These are phyloP conservation scores for Exophiala lecanii-corni DNA, from an alignment of 2,329 filamentous ascomycete species.

Conservation along the genomic window DNA sequence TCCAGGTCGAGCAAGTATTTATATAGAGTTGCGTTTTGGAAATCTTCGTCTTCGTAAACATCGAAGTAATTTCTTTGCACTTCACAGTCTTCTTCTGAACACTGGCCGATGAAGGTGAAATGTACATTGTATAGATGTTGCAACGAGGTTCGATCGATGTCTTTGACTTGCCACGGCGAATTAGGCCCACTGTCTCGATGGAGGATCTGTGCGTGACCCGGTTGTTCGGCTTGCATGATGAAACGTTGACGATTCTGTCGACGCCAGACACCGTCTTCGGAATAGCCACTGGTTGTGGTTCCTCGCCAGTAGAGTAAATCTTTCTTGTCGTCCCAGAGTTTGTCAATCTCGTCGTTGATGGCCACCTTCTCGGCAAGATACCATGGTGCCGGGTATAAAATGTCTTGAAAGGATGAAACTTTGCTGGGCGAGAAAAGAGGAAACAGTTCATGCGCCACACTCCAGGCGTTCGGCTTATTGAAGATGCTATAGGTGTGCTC, in stretches of 20 bases:
- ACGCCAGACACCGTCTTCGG: constrained; percentile 81
- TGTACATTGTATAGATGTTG: constrained; percentile 72
- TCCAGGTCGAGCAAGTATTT: constrained; percentile 75
- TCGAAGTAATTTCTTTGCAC: constrained; percentile 67
- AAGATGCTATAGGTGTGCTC: constrained; percentile 80
- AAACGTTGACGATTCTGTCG: constrained; percentile 84
- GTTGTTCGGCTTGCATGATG: constrained; percentile 72
- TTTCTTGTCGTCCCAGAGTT: constrained; percentile 67
- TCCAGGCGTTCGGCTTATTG: constrained; percentile 83
- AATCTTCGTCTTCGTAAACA: neutral
- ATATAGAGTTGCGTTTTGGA: constrained; percentile 29
- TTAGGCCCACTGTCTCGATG: constrained; percentile 32
- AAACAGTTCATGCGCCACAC: constrained; percentile 80
- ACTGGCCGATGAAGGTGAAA: constrained; percentile 87
- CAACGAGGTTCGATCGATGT: constrained; percentile 63
- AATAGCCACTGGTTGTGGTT: constrained; percentile 90
- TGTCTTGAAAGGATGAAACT: constrained; percentile 86
- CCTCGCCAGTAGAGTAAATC: constrained; percentile 87
- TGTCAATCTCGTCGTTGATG: constrained; percentile 67
- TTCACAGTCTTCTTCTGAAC: constrained; percentile 79
- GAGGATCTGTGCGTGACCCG: constrained; percentile 57
- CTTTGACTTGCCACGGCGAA: constrained; percentile 55
- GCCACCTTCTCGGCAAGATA: constrained; percentile 86
- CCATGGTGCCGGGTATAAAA: constrained; percentile 94
- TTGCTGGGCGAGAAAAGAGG: constrained; percentile 95